Base-by-base conservation (phyloP, 192 early-diverging fungal genomes). In the Dimargaris cristalligena region DNA sequence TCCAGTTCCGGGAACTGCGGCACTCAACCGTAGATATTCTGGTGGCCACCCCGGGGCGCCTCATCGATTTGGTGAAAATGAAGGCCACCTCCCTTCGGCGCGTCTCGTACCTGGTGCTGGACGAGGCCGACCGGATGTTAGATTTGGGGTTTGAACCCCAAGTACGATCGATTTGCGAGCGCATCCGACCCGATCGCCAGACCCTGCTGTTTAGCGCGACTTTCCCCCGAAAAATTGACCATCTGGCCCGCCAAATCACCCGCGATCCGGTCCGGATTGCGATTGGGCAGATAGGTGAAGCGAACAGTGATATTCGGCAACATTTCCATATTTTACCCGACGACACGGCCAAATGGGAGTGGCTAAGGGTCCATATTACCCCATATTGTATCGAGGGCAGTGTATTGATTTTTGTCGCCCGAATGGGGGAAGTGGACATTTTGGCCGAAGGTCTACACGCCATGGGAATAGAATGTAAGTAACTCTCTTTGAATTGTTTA, bases 111-210 rank as follows among this genome's bases (percentile, higher is more conserved):
- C 90, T 99, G 70, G 89, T 96, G 59, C 81, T 99, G 44, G 96
- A 99, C 66, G 96, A 99, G 76, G 96, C 96, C 52, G 96, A 99
- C 71, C 92, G 94, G 71, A 95, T 97, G 92, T 79, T 99, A 62
- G 87, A 87, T 48, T 81, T 89, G 61, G 96, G 94, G 67, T 99
- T 99, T 84, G 94, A 88, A 78, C 91, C 97, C 59, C 90, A 94
- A 76, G 95, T 96, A 62, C 91, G 95, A 65, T 87, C 94, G 64
- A 85, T 98, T 50, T 97, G 91, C 82, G 86, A 88, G 76, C 78
- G 84, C 60, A 80, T 97, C 59, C 91, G 92, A 41, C 74, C 80
- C 16, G 75, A 65, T 64, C 91, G 87, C 62, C 96, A 99, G 77
- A 93, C 94, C 41, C 93, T 99, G 54, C 80, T 99, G 33, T 79